Conservation (phyloP, 2,329 filamentous ascomycete genomes). For the Colletotrichum caudatum region DNA sequence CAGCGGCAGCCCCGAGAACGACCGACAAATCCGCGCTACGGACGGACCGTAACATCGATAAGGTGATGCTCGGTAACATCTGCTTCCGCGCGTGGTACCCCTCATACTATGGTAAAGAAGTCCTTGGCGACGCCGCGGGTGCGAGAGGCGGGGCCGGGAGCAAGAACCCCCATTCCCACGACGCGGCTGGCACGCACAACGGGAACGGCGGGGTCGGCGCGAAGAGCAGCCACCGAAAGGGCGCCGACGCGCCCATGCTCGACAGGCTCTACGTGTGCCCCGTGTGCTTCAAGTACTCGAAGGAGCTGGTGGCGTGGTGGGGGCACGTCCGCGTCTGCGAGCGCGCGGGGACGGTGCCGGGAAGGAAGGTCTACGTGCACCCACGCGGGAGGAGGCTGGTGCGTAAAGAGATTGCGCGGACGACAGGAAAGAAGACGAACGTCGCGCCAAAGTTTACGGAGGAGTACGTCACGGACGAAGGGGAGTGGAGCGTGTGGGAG, state of each 20-base stretch:
- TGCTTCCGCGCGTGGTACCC: slow-evolving; percentile 93
- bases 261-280: slow-evolving; percentile 87
- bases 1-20: slow-evolving; percentile 18
- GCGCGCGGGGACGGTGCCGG: slow-evolving; percentile 65
- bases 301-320: slow-evolving; percentile 69
- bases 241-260: slow-evolving; percentile 59
- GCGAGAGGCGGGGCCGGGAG: slow-evolving; percentile 35
- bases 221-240: slow-evolving; percentile 51
- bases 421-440: slow-evolving; percentile 52
- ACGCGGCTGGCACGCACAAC: slow-evolving; percentile 32
- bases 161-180: slow-evolving; percentile 22
- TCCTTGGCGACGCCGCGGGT: slow-evolving; percentile 62
- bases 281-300: slow-evolving; percentile 93
- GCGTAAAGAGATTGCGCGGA: slow-evolving; percentile 49
- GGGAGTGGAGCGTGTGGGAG: slow-evolving; percentile 89
- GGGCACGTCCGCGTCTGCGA: slow-evolving; percentile 71
- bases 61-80: slow-evolving; percentile 86
- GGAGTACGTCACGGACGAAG: slow-evolving; percentile 67
- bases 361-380: slow-evolving; percentile 79
- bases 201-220: slow-evolving; percentile 42
- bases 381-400: slow-evolving; percentile 60
- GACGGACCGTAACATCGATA: slow-evolving; percentile 82
- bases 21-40: slow-evolving; percentile 53
- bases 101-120: slow-evolving; percentile 85
- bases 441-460: slow-evolving; percentile 55